Evolutionary conservation across 2,329 filamentous ascomycete species (phyloP).

Genomic region (Albifimbria verrucaria): DNA sequence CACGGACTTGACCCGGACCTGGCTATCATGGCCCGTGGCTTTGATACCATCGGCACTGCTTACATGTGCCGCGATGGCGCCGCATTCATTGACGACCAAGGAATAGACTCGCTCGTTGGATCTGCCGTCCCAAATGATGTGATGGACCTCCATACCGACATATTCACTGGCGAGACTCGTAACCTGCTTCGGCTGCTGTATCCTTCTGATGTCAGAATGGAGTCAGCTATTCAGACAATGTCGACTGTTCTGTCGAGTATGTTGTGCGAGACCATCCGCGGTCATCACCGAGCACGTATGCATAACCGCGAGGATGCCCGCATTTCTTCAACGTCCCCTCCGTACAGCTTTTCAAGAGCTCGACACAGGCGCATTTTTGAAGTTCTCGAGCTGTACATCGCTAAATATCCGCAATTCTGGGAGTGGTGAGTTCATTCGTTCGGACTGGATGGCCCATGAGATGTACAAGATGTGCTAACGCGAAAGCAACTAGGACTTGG

Average conservation of each 20-base stretch:
- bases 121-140: constrained; percentile 9
- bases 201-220: constrained; percentile 3
- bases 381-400: constrained; percentile 4
- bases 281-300: constrained; percentile 7
- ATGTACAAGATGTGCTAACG: background rate
- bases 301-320: constrained; percentile 8
- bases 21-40: constrained; percentile 3
- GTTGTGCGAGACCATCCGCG: constrained; percentile 9
- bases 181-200: constrained; percentile 9
- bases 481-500: constrained; percentile 2
- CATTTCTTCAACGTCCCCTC: constrained; percentile 6
- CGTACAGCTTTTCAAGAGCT: constrained; percentile 9
- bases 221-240: constrained; percentile 1
- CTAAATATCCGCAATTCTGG: constrained; percentile 5
- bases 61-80: constrained; percentile 12
- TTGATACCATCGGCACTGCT: constrained; percentile 8
- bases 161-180: constrained; percentile 7
- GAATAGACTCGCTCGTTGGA: constrained; percentile 9
- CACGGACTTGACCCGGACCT: constrained; percentile 6
- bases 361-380: constrained; percentile 9
- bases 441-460: background rate
- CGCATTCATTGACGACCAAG: constrained; percentile 5
- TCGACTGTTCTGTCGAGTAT: constrained; percentile 6
- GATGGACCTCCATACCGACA: constrained; percentile 11
- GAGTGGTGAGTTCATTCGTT: constrained; percentile 2